Base-by-base conservation (phyloP, 768 basidiomycete species). In the Hysterangium stoloniferum region DNA sequence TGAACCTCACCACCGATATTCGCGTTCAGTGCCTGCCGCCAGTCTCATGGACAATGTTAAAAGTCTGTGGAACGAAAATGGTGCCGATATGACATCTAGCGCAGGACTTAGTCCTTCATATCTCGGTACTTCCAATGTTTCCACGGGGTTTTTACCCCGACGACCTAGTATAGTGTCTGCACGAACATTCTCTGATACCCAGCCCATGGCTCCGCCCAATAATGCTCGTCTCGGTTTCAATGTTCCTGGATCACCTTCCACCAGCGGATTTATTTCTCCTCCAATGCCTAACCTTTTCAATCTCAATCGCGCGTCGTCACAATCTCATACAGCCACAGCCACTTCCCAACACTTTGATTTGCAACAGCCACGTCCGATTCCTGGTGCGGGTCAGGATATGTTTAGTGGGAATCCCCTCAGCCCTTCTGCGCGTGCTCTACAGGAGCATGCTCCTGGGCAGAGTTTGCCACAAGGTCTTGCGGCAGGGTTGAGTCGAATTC, bases 391-490 rank as follows among this genome's bases (percentile, higher is more conserved):
- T 17, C 61, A 65, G 12, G 54, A 44, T 25, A 57, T 58, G 45
- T 51, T 40, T 13, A 41, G 28, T 28, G 49, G 49, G 17, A 51
- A 51, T 19, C 49, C 49, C 15, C 49, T 51, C 12, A 51, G 49
- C 12, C 86, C 92, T 0, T 77, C 80, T 24, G 71, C 85, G 24
- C 76, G 82, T n/a, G 92, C 89, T 1, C 70, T 94, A 35, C 86
- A 90, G 60, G 72, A 82, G 15, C 92, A 94, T 57, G 90, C 89
- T 1, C 92, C 93, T 0, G 92, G 92, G 1, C 89, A 93, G 66
- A 85, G 82, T 65, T 72, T 95, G 11, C 92, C 94, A 1, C 91
- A 94, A 50, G 93, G 93, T 29, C 76, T 97, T 25, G 93, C 92
- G 0, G 89, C 89, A 0, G 93, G 92, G 0, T 83, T 92, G 61